Evolutionary conservation across 257 asterid genomes (phyloP).

Genomic region (Solanum appendiculatum): DNA sequence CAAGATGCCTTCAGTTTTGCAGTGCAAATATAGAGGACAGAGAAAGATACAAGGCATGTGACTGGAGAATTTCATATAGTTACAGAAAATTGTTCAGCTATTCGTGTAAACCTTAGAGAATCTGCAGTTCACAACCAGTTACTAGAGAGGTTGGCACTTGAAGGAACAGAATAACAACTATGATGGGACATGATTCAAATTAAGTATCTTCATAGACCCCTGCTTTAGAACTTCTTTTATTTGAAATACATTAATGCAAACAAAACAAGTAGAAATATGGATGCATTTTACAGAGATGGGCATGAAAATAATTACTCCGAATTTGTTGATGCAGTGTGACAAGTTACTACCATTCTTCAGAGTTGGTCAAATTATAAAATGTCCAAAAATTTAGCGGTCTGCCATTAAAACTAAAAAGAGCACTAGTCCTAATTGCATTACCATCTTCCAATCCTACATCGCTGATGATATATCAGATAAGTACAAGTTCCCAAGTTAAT

Average conservation of each 20-base stretch:
- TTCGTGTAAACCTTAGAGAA: background rate
- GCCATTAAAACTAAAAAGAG: background rate
- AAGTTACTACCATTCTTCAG: background rate
- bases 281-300: background rate
- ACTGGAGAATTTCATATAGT: background rate
- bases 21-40: background rate
- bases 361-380: background rate
- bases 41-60: background rate
- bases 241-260: background rate
- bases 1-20: background rate
- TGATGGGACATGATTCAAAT: background rate
- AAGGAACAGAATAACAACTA: background rate
- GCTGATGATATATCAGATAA: background rate
- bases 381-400: background rate
- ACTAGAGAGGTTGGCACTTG: background rate
- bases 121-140: background rate
- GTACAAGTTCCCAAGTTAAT: background rate
- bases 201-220: background rate
- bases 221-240: background rate
- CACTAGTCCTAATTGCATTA: background rate
- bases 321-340: background rate
- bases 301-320: background rate
- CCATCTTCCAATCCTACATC: background rate
- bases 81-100: background rate
- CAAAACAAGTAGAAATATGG: background rate